Evolutionary conservation across 805 yeast genomes (phyloP).

Genomic region (Zygosaccharomyces pseudorouxii): DNA sequence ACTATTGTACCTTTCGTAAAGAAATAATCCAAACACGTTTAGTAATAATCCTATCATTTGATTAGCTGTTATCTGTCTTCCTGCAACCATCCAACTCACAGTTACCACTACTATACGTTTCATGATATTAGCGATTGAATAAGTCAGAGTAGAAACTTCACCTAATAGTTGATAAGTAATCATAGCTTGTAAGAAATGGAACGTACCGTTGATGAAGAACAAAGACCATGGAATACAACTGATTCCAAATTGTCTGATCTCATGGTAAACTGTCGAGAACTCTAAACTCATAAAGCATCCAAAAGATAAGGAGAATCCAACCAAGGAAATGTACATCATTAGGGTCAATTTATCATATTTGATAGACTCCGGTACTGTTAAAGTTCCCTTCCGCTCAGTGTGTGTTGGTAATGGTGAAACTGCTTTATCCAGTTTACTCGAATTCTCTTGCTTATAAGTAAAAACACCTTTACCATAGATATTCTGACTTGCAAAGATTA

Average conservation of each 20-base stretch:
- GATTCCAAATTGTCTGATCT: conserved; percentile 21
- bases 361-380: conserved; percentile 8
- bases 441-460: conserved; percentile 38
- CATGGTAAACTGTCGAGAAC: conserved; percentile 36
- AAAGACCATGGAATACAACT: conserved; percentile 43
- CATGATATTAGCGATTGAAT: conserved; percentile 82
- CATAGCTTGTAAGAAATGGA: conserved; percentile 76
- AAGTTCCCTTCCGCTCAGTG: conserved; percentile 7
- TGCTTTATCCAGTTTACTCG: background rate
- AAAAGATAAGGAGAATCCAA: conserved; percentile 68
- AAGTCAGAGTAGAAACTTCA: conserved; percentile 75
- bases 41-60: conserved; percentile 49
- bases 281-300: conserved; percentile 70
- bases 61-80: conserved; percentile 42
- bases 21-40: conserved; percentile 53
- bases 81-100: conserved; percentile 65
- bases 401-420: conserved; percentile 23
- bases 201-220: conserved; percentile 60
- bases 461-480: conserved; percentile 81
- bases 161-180: conserved; percentile 79
- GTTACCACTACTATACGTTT: conserved; percentile 82
- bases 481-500: conserved; percentile 79
- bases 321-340: conserved; percentile 70
- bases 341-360: conserved; percentile 78
- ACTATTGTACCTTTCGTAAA: conserved; percentile 49